A percentile compares a stretch with the other conserved stretches of the same genome.
Evolutionary conservation across 2,329 filamentous ascomycete genomes (phyloP).

Genomic region (Thyridium curvatum): DNA sequence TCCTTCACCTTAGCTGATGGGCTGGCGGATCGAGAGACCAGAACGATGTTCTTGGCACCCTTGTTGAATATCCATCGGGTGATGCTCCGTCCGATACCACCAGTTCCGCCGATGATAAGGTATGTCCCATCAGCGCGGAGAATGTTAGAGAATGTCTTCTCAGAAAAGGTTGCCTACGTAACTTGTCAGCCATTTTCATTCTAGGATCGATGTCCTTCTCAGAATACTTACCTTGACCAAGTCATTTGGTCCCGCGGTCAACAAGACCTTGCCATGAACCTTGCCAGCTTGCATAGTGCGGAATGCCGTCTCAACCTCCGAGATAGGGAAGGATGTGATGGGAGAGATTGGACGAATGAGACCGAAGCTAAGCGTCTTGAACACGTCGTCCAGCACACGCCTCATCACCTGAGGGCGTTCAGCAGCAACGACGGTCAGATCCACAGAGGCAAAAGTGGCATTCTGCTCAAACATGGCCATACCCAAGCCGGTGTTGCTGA

Average conservation of each 20-base stretch:
- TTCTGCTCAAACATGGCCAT: slow-evolving; percentile 25
- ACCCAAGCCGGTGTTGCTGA: slow-evolving; percentile 23
- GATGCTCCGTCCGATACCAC: slow-evolving; percentile 14
- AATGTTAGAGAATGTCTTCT: slow-evolving; percentile 2
- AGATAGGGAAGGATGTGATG: slow-evolving; percentile 4
- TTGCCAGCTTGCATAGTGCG: slow-evolving; percentile 9
- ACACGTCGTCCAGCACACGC: slow-evolving; percentile 5
- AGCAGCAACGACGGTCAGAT: slow-evolving; percentile 5
- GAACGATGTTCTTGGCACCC: slow-evolving; percentile 12
- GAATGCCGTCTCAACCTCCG: slow-evolving; percentile 8
- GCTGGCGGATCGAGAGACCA: slow-evolving; percentile 6
- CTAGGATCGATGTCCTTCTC: neutral
- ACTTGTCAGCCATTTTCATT: neutral
- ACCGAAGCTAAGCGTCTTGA: slow-evolving; percentile 5
- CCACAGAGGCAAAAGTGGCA: slow-evolving; percentile 5
- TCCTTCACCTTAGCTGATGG: slow-evolving; percentile 8
- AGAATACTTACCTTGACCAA: slow-evolving; percentile 3
- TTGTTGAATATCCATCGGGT: slow-evolving; percentile 12
- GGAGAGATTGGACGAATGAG: slow-evolving; percentile 4
- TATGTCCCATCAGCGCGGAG: slow-evolving; percentile 12
- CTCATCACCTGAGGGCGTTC: slow-evolving; percentile 6
- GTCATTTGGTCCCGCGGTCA: slow-evolving; percentile 4
- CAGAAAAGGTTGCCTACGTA: neutral
- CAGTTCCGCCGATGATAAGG: slow-evolving; percentile 13
- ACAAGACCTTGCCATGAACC: slow-evolving; percentile 9